Conservation (phyloP, 805 yeast genomes). For the Suhomyces vadensis region DNA sequence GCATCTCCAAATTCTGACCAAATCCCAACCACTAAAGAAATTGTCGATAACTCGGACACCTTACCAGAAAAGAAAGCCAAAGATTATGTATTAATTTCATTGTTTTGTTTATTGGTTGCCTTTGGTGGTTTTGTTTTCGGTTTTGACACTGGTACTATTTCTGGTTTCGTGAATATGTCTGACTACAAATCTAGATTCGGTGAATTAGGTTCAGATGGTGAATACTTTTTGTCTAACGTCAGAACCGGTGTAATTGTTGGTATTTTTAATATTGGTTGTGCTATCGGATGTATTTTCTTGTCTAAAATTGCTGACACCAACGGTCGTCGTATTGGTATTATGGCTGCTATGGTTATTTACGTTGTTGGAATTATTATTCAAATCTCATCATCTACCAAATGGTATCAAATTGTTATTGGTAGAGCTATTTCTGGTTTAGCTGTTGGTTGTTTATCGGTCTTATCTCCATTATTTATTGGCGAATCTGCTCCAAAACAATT, state of each 20-base stretch:
- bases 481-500: slow-evolving; percentile 70
- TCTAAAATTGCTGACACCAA: slow-evolving; percentile 57
- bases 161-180: slow-evolving; percentile 68
- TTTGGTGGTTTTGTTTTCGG: slow-evolving; percentile 80
- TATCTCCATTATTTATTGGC: slow-evolving; percentile 65
- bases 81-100: slow-evolving; percentile 35
- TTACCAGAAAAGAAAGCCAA: slow-evolving; percentile 34
- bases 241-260: slow-evolving; percentile 56
- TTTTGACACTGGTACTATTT: slow-evolving; percentile 77
- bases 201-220: slow-evolving; percentile 40
- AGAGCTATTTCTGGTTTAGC: slow-evolving; percentile 69
- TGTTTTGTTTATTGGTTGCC: slow-evolving; percentile 58
- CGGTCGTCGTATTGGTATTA: slow-evolving; percentile 62
- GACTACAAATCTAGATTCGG: slow-evolving; percentile 56
- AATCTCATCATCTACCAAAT: slow-evolving; percentile 51
- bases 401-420: slow-evolving; percentile 68
- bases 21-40: slow-evolving; percentile 6
- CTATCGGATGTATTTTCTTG: slow-evolving; percentile 65
- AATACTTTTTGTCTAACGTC: slow-evolving; percentile 41
- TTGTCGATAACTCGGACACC: slow-evolving; percentile 15
- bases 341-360: slow-evolving; percentile 54
- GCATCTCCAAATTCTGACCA: neutral
- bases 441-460: slow-evolving; percentile 70
- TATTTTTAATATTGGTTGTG: slow-evolving; percentile 69
- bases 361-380: slow-evolving; percentile 63